Evolutionary conservation across 129 eudicot species (phyloP), one percentile per base, ranked within the genome.

Genomic region (Deinandra increscens): DNA sequence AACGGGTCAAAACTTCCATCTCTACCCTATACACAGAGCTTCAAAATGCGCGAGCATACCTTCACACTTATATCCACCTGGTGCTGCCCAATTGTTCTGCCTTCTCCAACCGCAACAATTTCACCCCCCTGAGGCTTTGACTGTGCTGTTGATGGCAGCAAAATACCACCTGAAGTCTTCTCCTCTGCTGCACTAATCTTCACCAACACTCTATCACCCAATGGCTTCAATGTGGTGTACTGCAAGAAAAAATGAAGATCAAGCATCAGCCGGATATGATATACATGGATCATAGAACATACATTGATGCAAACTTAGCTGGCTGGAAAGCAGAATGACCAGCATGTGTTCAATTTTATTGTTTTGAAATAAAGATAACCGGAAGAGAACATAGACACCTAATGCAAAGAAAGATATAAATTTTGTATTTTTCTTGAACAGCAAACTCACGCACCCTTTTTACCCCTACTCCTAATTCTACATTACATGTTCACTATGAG

Each of bases 41-140:
- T 48, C 51, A 9, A 17, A 67, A 8, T 20, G 68, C 50, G 7
- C 31, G 1, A 22, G 1, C 15, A 23, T 80, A 91, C 97, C 97
- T 88, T 69, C 20, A 91, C 79, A 37, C 79, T 64, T 12, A 88
- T 75, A 4, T 78, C 88, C 53, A 91, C 82, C 76, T 85, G 82
- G n/a, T 68, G 84, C 12, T 82, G 79, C 12, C 97, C 97, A 70
- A 91, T 61, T 10, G 85, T 80, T 60, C 88, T 83, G 20, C 97
- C 97, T 72, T 91, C 97, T 58, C 97, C 97, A 36, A 85, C 82
- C 22, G 93, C 97, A 78, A 88, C 96, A n/a, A 91, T 84, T 70
- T 91, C 87, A 49, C 97, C 97, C 14, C 87, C 90, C 77, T 91
- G 96, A 55, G 97, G 93, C 15, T 88, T 91, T 12, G 88, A 43